These are phyloP conservation scores for Hypomontagnella monticulosa DNA, from an alignment of 495 filamentous ascomycete species.

Conservation along the genomic window DNA sequence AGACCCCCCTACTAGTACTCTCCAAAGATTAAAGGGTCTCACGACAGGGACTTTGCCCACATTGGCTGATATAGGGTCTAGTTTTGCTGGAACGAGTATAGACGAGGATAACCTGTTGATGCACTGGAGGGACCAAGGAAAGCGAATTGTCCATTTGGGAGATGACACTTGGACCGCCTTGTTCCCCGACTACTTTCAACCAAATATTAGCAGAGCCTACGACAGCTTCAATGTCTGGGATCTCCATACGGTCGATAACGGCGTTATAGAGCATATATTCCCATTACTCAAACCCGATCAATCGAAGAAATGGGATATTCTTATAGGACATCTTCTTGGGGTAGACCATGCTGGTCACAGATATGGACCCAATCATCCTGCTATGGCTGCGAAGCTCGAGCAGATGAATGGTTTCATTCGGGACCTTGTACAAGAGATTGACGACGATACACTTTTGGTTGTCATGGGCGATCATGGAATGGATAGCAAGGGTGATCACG, in stretches of 20 bases:
- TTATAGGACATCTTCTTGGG: slow-evolving; percentile 92
- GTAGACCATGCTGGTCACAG: slow-evolving; percentile 98
- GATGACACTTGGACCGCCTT: slow-evolving; percentile 96
- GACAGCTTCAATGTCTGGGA: slow-evolving; percentile 99
- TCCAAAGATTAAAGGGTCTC: slow-evolving; percentile 91
- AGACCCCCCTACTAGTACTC: slow-evolving; percentile 91
- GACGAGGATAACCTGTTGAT: slow-evolving; percentile 94
- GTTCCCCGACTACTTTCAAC: slow-evolving; percentile 91
- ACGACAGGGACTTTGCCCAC: slow-evolving; percentile 96
- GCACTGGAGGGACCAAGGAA: slow-evolving; percentile 81
- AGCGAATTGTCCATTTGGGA: slow-evolving; percentile 88
- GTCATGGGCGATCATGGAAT: slow-evolving; percentile 99
- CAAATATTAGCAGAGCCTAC: slow-evolving; percentile 82
- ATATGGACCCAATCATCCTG: slow-evolving; percentile 91
- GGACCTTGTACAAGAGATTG: slow-evolving; percentile 74
- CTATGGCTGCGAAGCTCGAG: slow-evolving; percentile 87
- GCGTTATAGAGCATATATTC: slow-evolving; percentile 91
- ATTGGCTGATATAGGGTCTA: slow-evolving; percentile 91
- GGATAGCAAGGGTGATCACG: slow-evolving; percentile 97
- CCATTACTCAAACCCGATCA: slow-evolving; percentile 75
- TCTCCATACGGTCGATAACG: slow-evolving; percentile 94
- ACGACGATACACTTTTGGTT: slow-evolving; percentile 87
- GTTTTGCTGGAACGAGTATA: slow-evolving; percentile 96
- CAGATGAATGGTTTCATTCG: slow-evolving; percentile 89
- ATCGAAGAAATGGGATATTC: slow-evolving; percentile 82